Base-by-base conservation (phyloP, 2,329 filamentous ascomycete genomes). In the Diplodia sapinea region DNA sequence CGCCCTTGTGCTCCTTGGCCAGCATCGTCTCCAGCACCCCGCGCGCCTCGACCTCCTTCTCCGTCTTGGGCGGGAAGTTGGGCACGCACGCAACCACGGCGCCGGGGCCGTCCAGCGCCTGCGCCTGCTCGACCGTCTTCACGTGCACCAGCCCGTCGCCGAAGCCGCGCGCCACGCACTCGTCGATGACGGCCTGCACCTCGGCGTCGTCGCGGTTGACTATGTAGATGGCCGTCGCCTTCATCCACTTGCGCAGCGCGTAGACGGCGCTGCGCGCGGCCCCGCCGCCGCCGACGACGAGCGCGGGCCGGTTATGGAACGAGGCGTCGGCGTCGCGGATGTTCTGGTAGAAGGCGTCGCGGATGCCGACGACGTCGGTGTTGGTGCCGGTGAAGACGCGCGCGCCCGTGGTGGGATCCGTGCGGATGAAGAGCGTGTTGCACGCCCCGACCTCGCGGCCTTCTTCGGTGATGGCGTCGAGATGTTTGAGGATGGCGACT, bases 251-350 rank as follows among this genome's bases (percentile, higher is more conserved):
- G 72, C 88, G 84, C 70, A 94, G 80, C 1, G 91, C 89, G 74
- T 94, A 94, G 33, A 94, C 86, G 11, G 92, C 91, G 20, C 88
- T 89, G 55, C 92, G 84, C n/a, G 91, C 90, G 0, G 91, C 92
- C 40, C 91, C 92, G 36, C 92, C 92, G 3, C 91, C 91, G 36
- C 92, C 92, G 56, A 94, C 84, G 20, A 94, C 88, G 69, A 94
- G 83, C 1, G 86, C 92, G 0, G 91, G 90, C 38, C 85, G 84
- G 69, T 83, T 82, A 72, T 86, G 83, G 74, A 87, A 87, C 54
- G 80, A 76, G 15, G 75, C 70, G 9, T 82, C 80, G 15, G 84
- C 79, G 63, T 81, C 73, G 6, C 78, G 56, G 12, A 82, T 73
- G 69, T 82, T 82, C 40, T 80, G 74, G 70, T 79, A 78, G 72